phyloP scores from a whole-genome alignment of 23 red algal species.

The Porphyridium purpureum region DNA sequence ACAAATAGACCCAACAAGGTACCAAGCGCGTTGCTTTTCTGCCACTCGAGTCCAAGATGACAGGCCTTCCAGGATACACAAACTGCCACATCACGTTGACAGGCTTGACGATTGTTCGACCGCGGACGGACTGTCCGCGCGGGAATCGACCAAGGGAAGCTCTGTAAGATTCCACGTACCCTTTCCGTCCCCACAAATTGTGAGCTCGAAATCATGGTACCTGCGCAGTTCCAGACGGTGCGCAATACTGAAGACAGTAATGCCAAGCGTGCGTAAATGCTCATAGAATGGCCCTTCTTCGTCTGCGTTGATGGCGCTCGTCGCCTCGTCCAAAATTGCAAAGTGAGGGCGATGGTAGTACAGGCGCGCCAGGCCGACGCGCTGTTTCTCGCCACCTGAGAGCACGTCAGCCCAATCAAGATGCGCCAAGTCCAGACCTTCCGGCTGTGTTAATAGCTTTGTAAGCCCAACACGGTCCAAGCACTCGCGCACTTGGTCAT shows the following conservation, averaged over 20 bases:
- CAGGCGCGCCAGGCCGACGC: constrained; percentile 71
- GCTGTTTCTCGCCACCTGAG: constrained; percentile 75
- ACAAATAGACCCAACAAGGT: too few species aligned
- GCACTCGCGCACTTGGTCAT: constrained; percentile 15
- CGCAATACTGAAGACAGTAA: constrained; percentile 43
- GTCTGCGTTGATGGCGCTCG: constrained; percentile 59
- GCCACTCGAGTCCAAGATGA: too few species aligned
- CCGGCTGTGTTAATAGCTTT: constrained; percentile 35
- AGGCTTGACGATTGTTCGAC: too few species aligned
- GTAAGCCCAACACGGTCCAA: constrained; percentile 53
- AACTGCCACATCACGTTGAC: too few species aligned
- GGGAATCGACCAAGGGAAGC: too few species aligned
- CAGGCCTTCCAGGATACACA: too few species aligned
- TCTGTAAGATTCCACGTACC: too few species aligned
- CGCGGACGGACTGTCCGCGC: too few species aligned
- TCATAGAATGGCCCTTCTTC: constrained; percentile 66
- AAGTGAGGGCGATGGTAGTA: constrained; percentile 56
- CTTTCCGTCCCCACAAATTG: constrained; percentile 38
- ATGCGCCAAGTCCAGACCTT: constrained; percentile 30
- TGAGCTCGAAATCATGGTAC: constrained; percentile 38
- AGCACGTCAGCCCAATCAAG: constrained; percentile 69
- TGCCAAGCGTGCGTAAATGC: constrained; percentile 31
- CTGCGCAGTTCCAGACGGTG: constrained; percentile 56
- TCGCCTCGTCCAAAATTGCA: constrained; percentile 79
- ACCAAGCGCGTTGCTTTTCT: too few species aligned